A percentile compares a stretch with the other conserved stretches of the same genome.
Conservation (phyloP, 768 basidiomycete genomes). For the Suillus bovinus region DNA sequence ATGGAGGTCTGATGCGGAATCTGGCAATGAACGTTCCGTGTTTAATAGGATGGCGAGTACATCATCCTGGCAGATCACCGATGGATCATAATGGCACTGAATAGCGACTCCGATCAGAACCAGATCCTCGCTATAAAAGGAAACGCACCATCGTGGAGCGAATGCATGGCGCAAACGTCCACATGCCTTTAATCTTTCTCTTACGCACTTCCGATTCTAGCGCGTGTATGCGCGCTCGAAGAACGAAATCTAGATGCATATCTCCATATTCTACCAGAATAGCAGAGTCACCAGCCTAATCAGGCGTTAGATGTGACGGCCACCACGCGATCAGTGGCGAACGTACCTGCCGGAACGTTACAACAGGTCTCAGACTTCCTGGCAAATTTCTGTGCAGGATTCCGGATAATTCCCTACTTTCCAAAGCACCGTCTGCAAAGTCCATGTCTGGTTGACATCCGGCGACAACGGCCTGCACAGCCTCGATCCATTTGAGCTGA, state of each 20-base stretch:
- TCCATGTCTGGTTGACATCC: not conserved
- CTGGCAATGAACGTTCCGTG: slow-evolving; percentile 40
- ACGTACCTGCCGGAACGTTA: slow-evolving; percentile 56
- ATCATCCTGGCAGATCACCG: slow-evolving; percentile 39
- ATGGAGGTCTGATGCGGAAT: slow-evolving; percentile 38
- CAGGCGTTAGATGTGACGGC: not conserved
- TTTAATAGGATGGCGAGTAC: slow-evolving; percentile 44
- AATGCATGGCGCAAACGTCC: slow-evolving; percentile 51
- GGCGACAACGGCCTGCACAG: slow-evolving; percentile 16
- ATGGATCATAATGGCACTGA: slow-evolving; percentile 53
- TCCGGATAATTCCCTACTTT: slow-evolving; percentile 1
- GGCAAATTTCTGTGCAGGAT: slow-evolving; percentile 16
- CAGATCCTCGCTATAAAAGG: not conserved
- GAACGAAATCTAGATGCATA: slow-evolving; percentile 50
- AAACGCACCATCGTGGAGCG: slow-evolving; percentile 55
- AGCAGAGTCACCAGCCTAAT: slow-evolving; percentile 60
- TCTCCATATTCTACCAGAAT: slow-evolving; percentile 65
- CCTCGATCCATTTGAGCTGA: slow-evolving; percentile 33
- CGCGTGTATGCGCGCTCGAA: slow-evolving; percentile 60
- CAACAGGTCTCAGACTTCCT: slow-evolving; percentile 27
- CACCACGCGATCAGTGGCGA: not conserved
- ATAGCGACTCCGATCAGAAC: not conserved
- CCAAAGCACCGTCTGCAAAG: slow-evolving; percentile 1
- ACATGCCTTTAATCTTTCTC: slow-evolving; percentile 36
- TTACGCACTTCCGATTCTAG: slow-evolving; percentile 44